A percentile compares a stretch with the other conserved stretches of the same genome.
Evolutionary conservation across 306 rosid genomes (phyloP).

Genomic region (Delonix regia): DNA sequence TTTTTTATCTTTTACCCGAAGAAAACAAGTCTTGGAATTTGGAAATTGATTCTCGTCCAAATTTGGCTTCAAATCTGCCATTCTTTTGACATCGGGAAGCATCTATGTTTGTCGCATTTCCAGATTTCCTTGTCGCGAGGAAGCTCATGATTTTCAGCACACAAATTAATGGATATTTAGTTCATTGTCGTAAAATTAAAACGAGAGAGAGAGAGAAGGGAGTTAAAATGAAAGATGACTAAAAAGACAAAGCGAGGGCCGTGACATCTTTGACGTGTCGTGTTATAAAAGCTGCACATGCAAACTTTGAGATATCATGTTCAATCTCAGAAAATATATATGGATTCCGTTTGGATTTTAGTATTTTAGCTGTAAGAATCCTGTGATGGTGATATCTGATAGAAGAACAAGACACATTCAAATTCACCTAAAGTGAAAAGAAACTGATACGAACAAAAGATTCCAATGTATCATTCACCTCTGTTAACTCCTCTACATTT

Average conservation of each 20-base stretch:
- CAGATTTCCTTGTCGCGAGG: not conserved
- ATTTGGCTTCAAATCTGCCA: constrained; percentile 19
- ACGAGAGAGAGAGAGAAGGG: not conserved
- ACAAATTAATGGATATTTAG: not conserved
- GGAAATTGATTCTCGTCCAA: constrained; percentile 26
- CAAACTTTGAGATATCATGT: not conserved
- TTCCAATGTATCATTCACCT: too few species aligned
- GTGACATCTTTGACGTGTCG: not conserved
- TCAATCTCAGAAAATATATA: not conserved
- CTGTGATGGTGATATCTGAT: not conserved
- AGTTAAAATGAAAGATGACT: not conserved
- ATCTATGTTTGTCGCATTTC: constrained; percentile 2
- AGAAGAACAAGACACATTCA: too few species aligned
- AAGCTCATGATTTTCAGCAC: not conserved
- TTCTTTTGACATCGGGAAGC: constrained; percentile 1
- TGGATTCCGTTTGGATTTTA: not conserved
- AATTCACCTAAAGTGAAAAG: too few species aligned
- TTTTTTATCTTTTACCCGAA: not conserved
- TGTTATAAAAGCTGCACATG: not conserved
- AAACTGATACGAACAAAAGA: too few species aligned
- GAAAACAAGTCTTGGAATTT: constrained; percentile 21
- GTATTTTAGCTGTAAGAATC: not conserved
- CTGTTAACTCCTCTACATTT: too few species aligned
- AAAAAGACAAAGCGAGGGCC: not conserved
- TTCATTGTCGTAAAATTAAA: not conserved